These are phyloP conservation scores for Dactylonectria macrodidyma DNA, from an alignment of 2,329 filamentous ascomycete species.

Conservation along the genomic window DNA sequence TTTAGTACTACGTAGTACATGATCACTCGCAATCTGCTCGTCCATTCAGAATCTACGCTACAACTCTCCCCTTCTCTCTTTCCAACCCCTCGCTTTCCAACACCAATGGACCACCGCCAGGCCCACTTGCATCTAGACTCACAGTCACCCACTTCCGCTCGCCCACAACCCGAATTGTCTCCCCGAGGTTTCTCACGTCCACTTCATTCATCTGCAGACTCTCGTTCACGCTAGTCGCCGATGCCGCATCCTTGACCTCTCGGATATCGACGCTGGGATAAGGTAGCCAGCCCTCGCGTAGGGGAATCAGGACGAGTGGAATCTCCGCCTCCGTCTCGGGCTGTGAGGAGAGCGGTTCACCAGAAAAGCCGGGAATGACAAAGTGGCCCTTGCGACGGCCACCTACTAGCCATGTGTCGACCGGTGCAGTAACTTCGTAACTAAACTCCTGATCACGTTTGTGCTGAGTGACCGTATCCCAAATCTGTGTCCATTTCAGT, in stretches of 20 bases:
- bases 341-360: constrained; percentile 60
- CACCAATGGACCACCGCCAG: constrained; percentile 76
- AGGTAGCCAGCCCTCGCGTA: constrained; percentile 83
- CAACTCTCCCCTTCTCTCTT: constrained; percentile 53
- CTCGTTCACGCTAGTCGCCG: constrained; percentile 38
- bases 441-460: constrained; percentile 78
- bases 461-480: constrained; percentile 65
- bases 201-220: constrained; percentile 74
- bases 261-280: constrained; percentile 86
- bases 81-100: constrained; percentile 69
- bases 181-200: constrained; percentile 83
- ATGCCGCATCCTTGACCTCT: constrained; percentile 61
- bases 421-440: constrained; percentile 83
- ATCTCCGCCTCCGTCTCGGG: constrained; percentile 71
- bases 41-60: constrained; percentile 48
- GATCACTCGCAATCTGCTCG: constrained; percentile 10
- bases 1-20: background rate
- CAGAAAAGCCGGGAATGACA: constrained; percentile 63
- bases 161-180: constrained; percentile 81
- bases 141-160: constrained; percentile 82
- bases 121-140: constrained; percentile 77
- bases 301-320: constrained; percentile 82
- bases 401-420: constrained; percentile 87
- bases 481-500: constrained; percentile 74
- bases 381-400: constrained; percentile 87